Evolutionary conservation across 768 basidiomycete genomes (phyloP).

Genomic region (Dendrothele bispora): DNA sequence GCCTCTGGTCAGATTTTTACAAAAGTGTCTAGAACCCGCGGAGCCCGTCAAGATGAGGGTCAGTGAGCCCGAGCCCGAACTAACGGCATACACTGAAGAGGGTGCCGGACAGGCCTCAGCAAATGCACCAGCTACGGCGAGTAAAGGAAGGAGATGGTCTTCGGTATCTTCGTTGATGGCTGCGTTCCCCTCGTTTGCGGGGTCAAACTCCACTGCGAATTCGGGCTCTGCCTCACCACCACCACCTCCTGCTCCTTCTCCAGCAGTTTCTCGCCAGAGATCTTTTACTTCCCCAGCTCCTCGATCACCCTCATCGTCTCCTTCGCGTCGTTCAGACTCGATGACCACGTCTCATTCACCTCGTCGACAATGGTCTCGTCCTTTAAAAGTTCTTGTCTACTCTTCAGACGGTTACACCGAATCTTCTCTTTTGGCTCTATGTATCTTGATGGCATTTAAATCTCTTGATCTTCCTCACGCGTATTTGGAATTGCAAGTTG

Average conservation of each 20-base stretch:
- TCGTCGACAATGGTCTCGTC: conserved; percentile 30
- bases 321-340: conserved; percentile 17
- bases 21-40: conserved; percentile 57
- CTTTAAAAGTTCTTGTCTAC: conserved; percentile 76
- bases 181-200: conserved; percentile 35
- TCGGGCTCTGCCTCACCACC: conserved; percentile 20
- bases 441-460: conserved; percentile 80
- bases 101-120: neutral
- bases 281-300: conserved; percentile 21
- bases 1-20: conserved; percentile 67
- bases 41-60: neutral
- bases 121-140: neutral
- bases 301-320: conserved; percentile 32
- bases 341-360: conserved; percentile 38
- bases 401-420: conserved; percentile 93
- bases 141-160: conserved; percentile 38
- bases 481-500: conserved; percentile 87
- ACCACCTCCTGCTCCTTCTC: conserved; percentile 2
- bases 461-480: conserved; percentile 78
- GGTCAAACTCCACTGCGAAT: conserved; percentile 24
- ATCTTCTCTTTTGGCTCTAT: conserved; percentile 83
- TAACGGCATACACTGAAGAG: neutral
- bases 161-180: conserved; percentile 41
- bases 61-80: neutral
- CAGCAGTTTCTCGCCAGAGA: conserved; percentile 11